Evolutionary conservation across 1,139 yeast species (phyloP).

Genomic region (Suhomyces bolitotheri): DNA sequence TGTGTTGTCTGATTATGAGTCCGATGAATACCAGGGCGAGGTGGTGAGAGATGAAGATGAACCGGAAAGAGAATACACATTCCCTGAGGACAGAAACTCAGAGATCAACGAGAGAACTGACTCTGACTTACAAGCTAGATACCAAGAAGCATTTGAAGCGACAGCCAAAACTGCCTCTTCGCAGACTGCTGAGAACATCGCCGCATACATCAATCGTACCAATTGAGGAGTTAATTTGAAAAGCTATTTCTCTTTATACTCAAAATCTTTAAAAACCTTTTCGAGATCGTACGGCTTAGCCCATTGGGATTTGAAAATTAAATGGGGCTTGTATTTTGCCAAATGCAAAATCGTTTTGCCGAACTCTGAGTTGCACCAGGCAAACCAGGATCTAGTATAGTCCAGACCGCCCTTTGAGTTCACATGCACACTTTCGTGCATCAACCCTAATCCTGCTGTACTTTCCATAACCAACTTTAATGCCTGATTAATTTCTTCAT

Average conservation of each 20-base stretch:
- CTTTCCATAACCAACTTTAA: conserved; percentile 55
- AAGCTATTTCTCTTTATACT: background rate
- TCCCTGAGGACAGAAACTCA: conserved; percentile 68
- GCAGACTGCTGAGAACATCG: conserved; percentile 69
- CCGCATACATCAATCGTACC: conserved; percentile 51
- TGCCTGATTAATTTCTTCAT: conserved; percentile 58
- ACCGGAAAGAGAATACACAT: conserved; percentile 69
- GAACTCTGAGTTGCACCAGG: conserved; percentile 93
- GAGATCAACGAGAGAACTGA: conserved; percentile 53
- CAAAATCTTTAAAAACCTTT: conserved; percentile 17
- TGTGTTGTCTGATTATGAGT: conserved; percentile 68
- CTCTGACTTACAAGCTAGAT: conserved; percentile 64
- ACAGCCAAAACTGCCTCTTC: conserved; percentile 62
- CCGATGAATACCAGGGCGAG: conserved; percentile 61
- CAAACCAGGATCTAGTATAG: conserved; percentile 83
- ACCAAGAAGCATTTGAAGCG: conserved; percentile 70
- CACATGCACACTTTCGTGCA: conserved; percentile 83
- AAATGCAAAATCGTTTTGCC: conserved; percentile 79
- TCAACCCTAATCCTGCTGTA: conserved; percentile 74
- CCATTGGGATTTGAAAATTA: conserved; percentile 56
- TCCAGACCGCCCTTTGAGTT: conserved; percentile 46
- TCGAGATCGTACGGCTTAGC: conserved; percentile 33
- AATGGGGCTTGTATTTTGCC: conserved; percentile 71
- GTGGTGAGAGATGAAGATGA: conserved; percentile 66
- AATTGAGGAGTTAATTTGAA: background rate